Conservation (phyloP, 2,329 filamentous ascomycete species). For the Phaeosphaeriaceae sp. region DNA sequence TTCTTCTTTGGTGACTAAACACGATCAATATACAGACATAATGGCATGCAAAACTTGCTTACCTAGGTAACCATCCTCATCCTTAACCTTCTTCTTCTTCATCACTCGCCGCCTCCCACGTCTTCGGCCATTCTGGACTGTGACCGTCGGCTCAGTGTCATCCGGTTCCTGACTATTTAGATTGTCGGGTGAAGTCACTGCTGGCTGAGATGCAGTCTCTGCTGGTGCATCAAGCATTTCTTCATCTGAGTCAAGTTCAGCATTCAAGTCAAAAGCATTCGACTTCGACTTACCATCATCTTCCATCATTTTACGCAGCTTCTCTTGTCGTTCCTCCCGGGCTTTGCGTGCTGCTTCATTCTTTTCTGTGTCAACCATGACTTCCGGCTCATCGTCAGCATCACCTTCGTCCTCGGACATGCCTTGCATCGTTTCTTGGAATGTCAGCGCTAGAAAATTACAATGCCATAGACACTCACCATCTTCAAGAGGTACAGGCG, state of each 20-base stretch:
- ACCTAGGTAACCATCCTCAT: slow-evolving; percentile 91
- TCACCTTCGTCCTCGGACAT: slow-evolving; percentile 55
- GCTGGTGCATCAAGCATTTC: slow-evolving; percentile 63
- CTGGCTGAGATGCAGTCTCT: slow-evolving; percentile 48
- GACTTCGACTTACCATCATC: slow-evolving; percentile 58
- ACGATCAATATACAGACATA: slow-evolving; percentile 14
- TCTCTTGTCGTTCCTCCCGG: slow-evolving; percentile 69
- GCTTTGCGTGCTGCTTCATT: slow-evolving; percentile 47
- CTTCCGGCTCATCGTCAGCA: slow-evolving; percentile 34
- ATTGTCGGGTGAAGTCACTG: slow-evolving; percentile 31
- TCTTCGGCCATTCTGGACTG: slow-evolving; percentile 67
- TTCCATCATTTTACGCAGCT: slow-evolving; percentile 78
- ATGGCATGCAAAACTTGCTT: slow-evolving; percentile 44
- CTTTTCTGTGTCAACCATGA: slow-evolving; percentile 42
- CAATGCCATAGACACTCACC: slow-evolving; percentile 40
- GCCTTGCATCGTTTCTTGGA: slow-evolving; percentile 58
- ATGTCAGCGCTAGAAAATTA: slow-evolving; percentile 30
- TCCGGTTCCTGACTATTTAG: slow-evolving; percentile 23
- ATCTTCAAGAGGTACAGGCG: slow-evolving; percentile 56
- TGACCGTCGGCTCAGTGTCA: slow-evolving; percentile 49
- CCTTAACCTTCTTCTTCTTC: slow-evolving; percentile 86
- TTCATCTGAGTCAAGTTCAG: slow-evolving; percentile 53
- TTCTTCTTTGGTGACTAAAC: slow-evolving; percentile 83
- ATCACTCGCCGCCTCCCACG: slow-evolving; percentile 80
- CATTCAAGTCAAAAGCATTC: not conserved